phyloP scores from a whole-genome alignment of 1,139 yeast species.

The Chernovozyma aurita region DNA sequence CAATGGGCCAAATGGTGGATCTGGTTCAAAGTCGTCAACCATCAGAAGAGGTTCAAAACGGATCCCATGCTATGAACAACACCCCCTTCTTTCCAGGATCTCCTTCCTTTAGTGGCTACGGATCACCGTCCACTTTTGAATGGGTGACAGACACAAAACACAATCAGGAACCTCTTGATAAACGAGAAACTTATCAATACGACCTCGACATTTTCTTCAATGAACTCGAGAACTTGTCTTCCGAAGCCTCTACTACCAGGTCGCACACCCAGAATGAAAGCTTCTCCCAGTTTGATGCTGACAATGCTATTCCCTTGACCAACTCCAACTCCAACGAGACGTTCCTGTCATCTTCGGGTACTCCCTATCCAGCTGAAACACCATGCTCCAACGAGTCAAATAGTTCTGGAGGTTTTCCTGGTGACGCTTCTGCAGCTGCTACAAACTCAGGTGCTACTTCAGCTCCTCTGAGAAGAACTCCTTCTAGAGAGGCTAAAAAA shows the following conservation, averaged over 20 bases:
- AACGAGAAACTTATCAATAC: slow-evolving; percentile 4
- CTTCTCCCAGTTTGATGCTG: neutral
- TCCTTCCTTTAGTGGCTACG: neutral
- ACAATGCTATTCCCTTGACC: neutral
- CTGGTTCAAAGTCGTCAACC: neutral
- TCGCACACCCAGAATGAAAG: neutral
- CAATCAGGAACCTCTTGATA: neutral
- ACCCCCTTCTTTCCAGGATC: neutral
- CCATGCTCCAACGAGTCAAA: neutral
- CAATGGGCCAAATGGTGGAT: neutral
- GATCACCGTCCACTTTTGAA: slow-evolving; percentile 4
- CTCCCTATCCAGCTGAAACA: neutral
- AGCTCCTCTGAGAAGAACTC: neutral
- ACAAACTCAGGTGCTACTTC: neutral
- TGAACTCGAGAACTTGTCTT: slow-evolving; percentile 33
- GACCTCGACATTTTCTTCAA: slow-evolving; percentile 43
- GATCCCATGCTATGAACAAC: neutral
- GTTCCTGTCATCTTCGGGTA: neutral
- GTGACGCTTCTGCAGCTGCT: neutral
- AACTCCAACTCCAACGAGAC: neutral
- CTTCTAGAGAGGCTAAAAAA: neutral
- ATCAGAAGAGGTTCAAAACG: neutral
- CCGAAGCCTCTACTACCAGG: slow-evolving; percentile 8
- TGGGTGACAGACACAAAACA: slow-evolving; percentile 5
- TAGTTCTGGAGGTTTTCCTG: neutral